A percentile compares a stretch with the other conserved stretches of the same genome.
Conservation (phyloP, 768 basidiomycete species). For the Mrakia frigida region DNA sequence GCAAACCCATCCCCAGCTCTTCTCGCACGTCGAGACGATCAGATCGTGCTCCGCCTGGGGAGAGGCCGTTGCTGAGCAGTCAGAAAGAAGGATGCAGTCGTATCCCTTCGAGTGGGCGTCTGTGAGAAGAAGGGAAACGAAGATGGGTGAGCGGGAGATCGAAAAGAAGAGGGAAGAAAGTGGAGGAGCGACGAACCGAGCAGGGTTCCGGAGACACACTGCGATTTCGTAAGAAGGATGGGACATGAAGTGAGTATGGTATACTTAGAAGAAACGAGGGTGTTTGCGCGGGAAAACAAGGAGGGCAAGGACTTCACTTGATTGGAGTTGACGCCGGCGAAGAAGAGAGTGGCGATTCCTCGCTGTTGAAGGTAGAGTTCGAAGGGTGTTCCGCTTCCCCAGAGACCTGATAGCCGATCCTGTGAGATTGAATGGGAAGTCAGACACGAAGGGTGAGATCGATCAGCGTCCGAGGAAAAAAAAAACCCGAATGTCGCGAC, state of each 20-base stretch:
- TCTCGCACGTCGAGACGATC: conserved; percentile 1
- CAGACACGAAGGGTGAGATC: too few relatives aligned
- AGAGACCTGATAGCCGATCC: not conserved
- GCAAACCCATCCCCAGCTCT: conserved; percentile 17
- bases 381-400: not conserved
- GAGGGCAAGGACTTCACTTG: not conserved
- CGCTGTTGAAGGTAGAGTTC: conserved; percentile 18
- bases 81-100: conserved; percentile 24
- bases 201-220: conserved; percentile 20
- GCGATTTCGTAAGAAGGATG: not conserved
- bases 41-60: conserved; percentile 5
- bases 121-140: not conserved
- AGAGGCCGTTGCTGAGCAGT: conserved; percentile 19
- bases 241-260: not conserved
- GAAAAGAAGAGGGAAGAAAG: not conserved
- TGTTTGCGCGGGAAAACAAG: not conserved
- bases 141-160: not conserved
- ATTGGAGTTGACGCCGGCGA: conserved; percentile 28
- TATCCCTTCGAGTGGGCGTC: conserved; percentile 27
- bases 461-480: not conserved
- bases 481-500: not conserved
- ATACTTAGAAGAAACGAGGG: not conserved
- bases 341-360: conserved; percentile 23
- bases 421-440: not conserved
- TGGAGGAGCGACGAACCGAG: not conserved